Conservation (phyloP, 2,329 filamentous ascomycete genomes). For the Cytospora leucostoma region DNA sequence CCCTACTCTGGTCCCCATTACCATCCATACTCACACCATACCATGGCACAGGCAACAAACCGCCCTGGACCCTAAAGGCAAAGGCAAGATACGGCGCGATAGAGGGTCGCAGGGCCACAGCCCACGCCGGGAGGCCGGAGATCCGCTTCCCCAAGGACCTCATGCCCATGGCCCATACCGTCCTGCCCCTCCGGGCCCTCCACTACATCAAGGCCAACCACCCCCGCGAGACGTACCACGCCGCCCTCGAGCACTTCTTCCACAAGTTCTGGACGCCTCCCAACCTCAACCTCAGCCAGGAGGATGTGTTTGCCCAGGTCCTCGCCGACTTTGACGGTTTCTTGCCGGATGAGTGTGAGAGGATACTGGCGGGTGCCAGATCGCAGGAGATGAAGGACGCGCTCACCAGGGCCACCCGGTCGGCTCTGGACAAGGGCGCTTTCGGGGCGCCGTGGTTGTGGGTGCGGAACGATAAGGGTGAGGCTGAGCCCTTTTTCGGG, state of each 20-base stretch:
- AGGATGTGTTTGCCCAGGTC: conserved; percentile 50
- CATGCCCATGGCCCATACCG: conserved; percentile 45
- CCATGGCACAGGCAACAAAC: conserved; percentile 62
- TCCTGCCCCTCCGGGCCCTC: conserved; percentile 65
- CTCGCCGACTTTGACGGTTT: conserved; percentile 48
- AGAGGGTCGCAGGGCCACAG: conserved; percentile 45
- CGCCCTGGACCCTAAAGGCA: conserved; percentile 70
- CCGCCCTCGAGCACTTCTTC: conserved; percentile 58
- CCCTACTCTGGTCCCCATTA: background rate
- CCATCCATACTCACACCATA: background rate
- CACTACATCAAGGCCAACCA: conserved; percentile 65
- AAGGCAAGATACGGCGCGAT: conserved; percentile 61
- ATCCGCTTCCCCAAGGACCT: conserved; percentile 46
- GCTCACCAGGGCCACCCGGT: conserved; percentile 58
- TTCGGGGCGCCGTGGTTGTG: conserved; percentile 79
- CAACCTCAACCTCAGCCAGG: conserved; percentile 60
- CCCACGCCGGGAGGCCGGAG: conserved; percentile 41
- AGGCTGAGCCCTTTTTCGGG: conserved; percentile 72
- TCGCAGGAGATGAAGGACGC: conserved; percentile 45
- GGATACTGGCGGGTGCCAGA: conserved; percentile 55
- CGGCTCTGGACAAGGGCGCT: conserved; percentile 64
- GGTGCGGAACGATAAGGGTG: conserved; percentile 60
- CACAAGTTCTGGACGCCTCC: conserved; percentile 63
- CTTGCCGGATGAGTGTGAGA: conserved; percentile 50
- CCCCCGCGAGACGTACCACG: conserved; percentile 50